Evolutionary conservation across 169 alveolate genomes (phyloP).

Genomic region (Amoebophrya sp.): DNA sequence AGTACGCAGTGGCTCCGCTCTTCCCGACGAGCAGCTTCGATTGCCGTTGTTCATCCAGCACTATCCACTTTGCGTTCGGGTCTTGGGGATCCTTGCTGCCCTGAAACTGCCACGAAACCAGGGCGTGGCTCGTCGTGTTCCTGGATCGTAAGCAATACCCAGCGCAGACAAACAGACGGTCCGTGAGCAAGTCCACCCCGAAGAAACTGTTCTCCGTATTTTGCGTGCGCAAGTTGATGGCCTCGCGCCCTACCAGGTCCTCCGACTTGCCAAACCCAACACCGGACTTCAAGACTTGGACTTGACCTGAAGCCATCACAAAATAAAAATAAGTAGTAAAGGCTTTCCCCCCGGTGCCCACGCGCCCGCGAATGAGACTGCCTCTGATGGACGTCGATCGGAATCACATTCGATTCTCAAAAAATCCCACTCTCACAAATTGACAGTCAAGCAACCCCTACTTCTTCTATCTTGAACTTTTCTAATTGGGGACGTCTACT

Average conservation of each 20-base stretch:
- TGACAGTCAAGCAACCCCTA: no score
- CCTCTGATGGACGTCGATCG: no score
- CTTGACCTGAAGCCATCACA: slow-evolving; percentile 58
- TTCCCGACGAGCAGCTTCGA: not conserved
- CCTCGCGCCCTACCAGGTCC: slow-evolving; percentile 64
- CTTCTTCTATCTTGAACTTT: not conserved
- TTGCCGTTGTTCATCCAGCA: not conserved
- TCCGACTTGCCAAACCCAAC: slow-evolving; percentile 60
- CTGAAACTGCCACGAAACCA: not conserved
- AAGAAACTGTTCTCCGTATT: slow-evolving; percentile 66
- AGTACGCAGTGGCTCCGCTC: not conserved
- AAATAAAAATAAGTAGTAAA: no score
- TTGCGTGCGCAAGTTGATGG: slow-evolving; percentile 58
- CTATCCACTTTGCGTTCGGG: not conserved
- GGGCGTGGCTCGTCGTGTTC: not conserved
- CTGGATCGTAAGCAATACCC: not conserved
- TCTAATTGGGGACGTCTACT: no score
- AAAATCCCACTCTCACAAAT: no score
- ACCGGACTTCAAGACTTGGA: slow-evolving; percentile 60
- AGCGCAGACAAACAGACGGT: not conserved
- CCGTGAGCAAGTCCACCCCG: slow-evolving; percentile 61
- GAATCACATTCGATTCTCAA: no score
- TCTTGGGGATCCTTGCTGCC: not conserved
- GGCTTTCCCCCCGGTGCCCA: no score
- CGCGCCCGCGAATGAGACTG: no score